A percentile compares a stretch with the other conserved stretches of the same genome.
These are phyloP conservation scores for Hordeum pubiflorum DNA, from an alignment of 202 grass and related monocot species.

Conservation along the genomic window DNA sequence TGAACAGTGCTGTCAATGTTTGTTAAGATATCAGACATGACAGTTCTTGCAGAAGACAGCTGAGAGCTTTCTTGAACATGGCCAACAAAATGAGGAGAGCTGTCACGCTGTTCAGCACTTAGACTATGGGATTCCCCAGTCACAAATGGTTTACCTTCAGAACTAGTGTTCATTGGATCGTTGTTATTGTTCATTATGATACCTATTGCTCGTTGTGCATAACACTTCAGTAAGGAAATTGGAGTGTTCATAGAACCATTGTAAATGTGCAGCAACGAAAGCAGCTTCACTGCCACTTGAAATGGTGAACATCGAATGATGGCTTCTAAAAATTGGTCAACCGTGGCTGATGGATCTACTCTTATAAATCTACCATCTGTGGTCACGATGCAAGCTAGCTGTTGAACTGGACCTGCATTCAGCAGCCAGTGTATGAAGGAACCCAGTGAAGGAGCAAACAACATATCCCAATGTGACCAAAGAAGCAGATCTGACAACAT, in stretches of 20 bases:
- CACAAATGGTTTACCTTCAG: conserved; percentile 24
- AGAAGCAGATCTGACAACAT: conserved; percentile 85
- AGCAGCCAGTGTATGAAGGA: conserved; percentile 74
- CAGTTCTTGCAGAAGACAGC: conserved; percentile 6
- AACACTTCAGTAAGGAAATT: conserved; percentile 77
- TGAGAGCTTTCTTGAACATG: conserved; percentile 22
- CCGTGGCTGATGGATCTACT: conserved; percentile 66
- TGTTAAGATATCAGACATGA: conserved; percentile 32
- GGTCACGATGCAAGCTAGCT: conserved; percentile 72
- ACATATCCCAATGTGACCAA: conserved; percentile 85
- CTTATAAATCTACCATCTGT: conserved; percentile 66
- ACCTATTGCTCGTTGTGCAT: conserved; percentile 57
- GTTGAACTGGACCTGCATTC: conserved; percentile 42
- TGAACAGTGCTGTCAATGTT: conserved; percentile 31
- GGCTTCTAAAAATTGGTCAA: conserved; percentile 77
- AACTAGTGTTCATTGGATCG: conserved; percentile 38
- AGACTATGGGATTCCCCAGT: not conserved
- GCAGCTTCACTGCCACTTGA: conserved; percentile 60
- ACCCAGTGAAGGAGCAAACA: conserved; percentile 76
- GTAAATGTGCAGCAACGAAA: conserved; percentile 79
- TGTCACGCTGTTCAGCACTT: not conserved
- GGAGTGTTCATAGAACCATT: conserved; percentile 60
- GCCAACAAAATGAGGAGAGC: conserved; percentile 7
- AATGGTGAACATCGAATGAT: conserved; percentile 70
- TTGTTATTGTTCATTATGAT: conserved; percentile 52